Base-by-base conservation (phyloP, 1,284 basidiomycete species). In the Marasmius fiardii region DNA sequence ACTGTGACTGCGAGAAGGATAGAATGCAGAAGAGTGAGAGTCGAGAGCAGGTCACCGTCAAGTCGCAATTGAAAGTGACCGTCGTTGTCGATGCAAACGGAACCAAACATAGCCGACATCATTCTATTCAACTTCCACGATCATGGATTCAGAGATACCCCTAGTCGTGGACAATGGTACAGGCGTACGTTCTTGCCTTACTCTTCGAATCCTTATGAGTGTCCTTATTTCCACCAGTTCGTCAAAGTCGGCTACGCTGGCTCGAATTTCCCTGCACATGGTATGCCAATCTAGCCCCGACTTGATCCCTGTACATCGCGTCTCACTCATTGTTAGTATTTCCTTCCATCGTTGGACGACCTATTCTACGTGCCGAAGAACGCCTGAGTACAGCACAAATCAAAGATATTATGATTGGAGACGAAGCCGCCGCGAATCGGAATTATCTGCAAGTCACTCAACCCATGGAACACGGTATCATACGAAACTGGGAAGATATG, bases 401-500 rank as follows among this genome's bases (percentile, higher is more conserved):
- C 78, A 93, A 93, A 70, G 96, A 99, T 74, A 90, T 99, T 74
- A 98, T 99, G 95, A 79, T 97, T 69, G 95, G 95, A 60, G 93
- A 96, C 74, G 94, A 98, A 71, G 97, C 97, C 24, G 93, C 93
- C 43, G 84, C 90, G 72, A 90, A 94, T 70, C 89, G 96, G 50
- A 96, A 93, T 68, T 98, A 93, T 75, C 85, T 99, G 28, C 96
- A 99, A 74, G 83, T 99, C 54, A 92, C 93, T 1, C 96, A 99
- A 67, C 96, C 97, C 2, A 95, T 99, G 93, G 97, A 99, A 71
- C 97, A 99, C 74, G 97, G 97, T 55, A 97, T 99, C 71, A 89
- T 99, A 54, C 90, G 91, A 67, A 97, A 99, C 75, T 99, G 96
- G 95, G 93, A 94, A 67, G 97, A 99, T 74, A 99, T 99, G 97